Conservation (phyloP, 2,329 filamentous ascomycete genomes). For the Fusarium sp. region DNA sequence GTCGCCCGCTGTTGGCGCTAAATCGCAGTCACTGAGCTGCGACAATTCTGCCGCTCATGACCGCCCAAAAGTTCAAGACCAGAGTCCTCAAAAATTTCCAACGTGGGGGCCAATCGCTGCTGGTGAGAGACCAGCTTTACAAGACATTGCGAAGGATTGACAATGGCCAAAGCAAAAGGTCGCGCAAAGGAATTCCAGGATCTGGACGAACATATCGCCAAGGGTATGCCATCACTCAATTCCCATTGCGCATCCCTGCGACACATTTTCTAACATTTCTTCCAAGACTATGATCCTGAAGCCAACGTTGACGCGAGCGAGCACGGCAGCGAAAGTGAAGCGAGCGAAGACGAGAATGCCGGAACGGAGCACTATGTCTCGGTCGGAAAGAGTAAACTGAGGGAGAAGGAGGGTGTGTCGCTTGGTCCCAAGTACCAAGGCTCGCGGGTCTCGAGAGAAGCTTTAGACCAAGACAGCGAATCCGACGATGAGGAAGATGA, state of each 20-base stretch:
- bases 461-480: slow-evolving; percentile 72
- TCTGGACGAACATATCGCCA: slow-evolving; percentile 72
- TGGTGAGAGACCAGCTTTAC: slow-evolving; percentile 26
- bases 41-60: slow-evolving; percentile 61
- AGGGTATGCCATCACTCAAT: slow-evolving; percentile 64
- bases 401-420: slow-evolving; percentile 77
- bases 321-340: slow-evolving; percentile 66
- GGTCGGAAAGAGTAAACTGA: slow-evolving; percentile 88
- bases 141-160: slow-evolving; percentile 49
- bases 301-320: slow-evolving; percentile 72
- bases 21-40: neutral
- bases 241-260: neutral
- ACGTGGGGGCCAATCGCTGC: slow-evolving; percentile 49
- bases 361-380: slow-evolving; percentile 90
- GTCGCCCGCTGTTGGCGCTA: slow-evolving; percentile 12
- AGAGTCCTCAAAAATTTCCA: slow-evolving; percentile 53
- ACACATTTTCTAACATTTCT: slow-evolving; percentile 28
- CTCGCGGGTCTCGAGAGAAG: slow-evolving; percentile 79
- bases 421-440: slow-evolving; percentile 88
- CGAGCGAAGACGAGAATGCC: slow-evolving; percentile 66
- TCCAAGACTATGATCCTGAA: slow-evolving; percentile 83
- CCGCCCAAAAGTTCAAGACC: slow-evolving; percentile 68
- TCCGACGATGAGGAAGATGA: slow-evolving; percentile 65
- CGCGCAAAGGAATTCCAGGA: slow-evolving; percentile 75
- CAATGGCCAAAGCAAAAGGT: slow-evolving; percentile 68